Conservation (phyloP, 352 stramenopile genomes). For the Phytophthora multivora region DNA sequence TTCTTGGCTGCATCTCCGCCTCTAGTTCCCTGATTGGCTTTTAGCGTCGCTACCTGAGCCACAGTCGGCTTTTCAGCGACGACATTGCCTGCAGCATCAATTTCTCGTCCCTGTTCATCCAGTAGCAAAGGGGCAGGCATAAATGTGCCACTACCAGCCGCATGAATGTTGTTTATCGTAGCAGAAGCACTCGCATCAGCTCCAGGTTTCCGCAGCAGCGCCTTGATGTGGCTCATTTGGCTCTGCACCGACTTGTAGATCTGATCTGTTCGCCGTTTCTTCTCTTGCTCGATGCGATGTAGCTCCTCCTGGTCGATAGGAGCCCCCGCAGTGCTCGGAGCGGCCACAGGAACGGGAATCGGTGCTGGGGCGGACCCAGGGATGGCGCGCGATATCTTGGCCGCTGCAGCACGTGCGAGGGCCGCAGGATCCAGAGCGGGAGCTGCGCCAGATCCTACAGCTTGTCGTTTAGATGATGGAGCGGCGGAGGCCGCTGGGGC, state of each 20-base stretch:
- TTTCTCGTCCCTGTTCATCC: slow-evolving; percentile 78
- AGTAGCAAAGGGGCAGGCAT: slow-evolving; percentile 81
- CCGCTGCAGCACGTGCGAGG: slow-evolving; percentile 69
- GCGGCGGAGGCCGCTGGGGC: slow-evolving; percentile 27
- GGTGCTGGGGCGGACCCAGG: slow-evolving; percentile 26
- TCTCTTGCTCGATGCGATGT: slow-evolving; percentile 53
- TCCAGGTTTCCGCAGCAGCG: slow-evolving; percentile 58
- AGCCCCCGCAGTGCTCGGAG: slow-evolving; percentile 1
- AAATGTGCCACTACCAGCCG: slow-evolving; percentile 39
- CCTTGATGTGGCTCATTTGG: slow-evolving; percentile 82
- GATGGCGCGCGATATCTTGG: slow-evolving; percentile 74
- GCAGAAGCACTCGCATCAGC: slow-evolving; percentile 6
- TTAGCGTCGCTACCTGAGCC: slow-evolving; percentile 50
- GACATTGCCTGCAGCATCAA: slow-evolving; percentile 76
- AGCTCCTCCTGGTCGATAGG: slow-evolving; percentile 38
- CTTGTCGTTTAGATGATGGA: slow-evolving; percentile 20
- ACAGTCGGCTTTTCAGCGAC: slow-evolving; percentile 51
- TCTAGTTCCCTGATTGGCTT: slow-evolving; percentile 52
- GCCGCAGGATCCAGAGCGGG: slow-evolving; percentile 52
- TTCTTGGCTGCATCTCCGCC: slow-evolving; percentile 23
- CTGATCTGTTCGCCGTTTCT: slow-evolving; percentile 66
- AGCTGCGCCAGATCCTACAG: not conserved
- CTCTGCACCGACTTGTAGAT: slow-evolving; percentile 87
- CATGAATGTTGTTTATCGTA: not conserved
- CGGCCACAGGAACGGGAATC: not conserved